phyloP scores from a whole-genome alignment of 1,284 basidiomycete species.

The Thelephora terrestris region DNA sequence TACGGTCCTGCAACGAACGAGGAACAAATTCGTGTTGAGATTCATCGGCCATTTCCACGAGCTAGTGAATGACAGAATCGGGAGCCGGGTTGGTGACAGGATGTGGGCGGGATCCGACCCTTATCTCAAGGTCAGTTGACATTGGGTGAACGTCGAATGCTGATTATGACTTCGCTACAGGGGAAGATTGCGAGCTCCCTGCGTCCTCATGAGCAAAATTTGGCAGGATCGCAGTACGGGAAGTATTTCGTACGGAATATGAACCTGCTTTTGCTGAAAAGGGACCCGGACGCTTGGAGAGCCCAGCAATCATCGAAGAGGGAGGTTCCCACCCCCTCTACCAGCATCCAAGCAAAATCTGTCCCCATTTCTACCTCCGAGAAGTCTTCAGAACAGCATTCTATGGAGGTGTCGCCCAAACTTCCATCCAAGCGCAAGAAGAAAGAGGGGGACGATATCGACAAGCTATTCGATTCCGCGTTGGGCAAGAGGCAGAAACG shows the following conservation, averaged over 20 bases:
- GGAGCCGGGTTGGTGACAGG: conserved; percentile 79
- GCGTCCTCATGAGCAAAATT: conserved; percentile 54
- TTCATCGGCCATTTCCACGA: conserved; percentile 71
- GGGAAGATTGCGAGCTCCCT: conserved; percentile 85
- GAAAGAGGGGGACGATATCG: conserved; percentile 53
- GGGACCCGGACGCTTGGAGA: conserved; percentile 78
- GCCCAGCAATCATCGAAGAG: conserved; percentile 28
- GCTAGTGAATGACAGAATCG: conserved; percentile 80
- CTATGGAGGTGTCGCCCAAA: too few relatives aligned
- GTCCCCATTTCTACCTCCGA: conserved; percentile 9
- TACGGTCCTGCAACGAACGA: conserved; percentile 53
- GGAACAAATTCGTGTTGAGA: conserved; percentile 61
- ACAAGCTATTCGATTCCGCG: conserved; percentile 50
- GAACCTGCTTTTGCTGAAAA: conserved; percentile 69
- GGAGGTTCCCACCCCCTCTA: conserved; percentile 1
- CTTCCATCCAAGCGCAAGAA: conserved; percentile 15
- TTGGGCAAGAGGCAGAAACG: conserved; percentile 36
- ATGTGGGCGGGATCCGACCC: conserved; percentile 84
- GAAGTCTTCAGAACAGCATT: conserved; percentile 14
- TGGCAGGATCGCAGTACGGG: conserved; percentile 73
- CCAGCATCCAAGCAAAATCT: conserved; percentile 20
- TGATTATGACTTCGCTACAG: conserved; percentile 26
- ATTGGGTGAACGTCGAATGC: background rate
- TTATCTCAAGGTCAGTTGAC: conserved; percentile 64
- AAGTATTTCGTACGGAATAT: conserved; percentile 79